A percentile compares a stretch with the other conserved stretches of the same genome.
Evolutionary conservation across 2,329 filamentous ascomycete species (phyloP).

Genomic region (Fusarium sp.): DNA sequence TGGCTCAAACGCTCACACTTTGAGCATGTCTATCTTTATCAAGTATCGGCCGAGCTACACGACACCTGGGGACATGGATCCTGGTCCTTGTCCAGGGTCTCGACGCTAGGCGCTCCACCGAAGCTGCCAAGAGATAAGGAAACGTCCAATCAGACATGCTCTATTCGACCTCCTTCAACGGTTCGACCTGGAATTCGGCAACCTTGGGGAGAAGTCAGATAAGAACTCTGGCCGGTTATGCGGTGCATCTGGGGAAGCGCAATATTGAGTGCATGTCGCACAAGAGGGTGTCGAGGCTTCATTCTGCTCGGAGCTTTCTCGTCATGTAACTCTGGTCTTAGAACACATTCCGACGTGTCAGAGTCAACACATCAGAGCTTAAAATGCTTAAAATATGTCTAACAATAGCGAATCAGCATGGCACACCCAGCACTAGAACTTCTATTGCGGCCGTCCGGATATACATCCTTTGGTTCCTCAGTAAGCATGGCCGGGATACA

Average conservation of each 20-base stretch:
- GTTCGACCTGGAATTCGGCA: slow-evolving; percentile 22
- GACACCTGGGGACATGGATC: slow-evolving; percentile 24
- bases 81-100: slow-evolving; percentile 17
- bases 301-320: not conserved
- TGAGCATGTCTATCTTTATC: not conserved
- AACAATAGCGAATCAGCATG: slow-evolving; percentile 5
- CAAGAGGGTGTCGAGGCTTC: slow-evolving; percentile 19
- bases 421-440: not conserved
- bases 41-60: slow-evolving; percentile 16
- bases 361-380: slow-evolving; percentile 2
- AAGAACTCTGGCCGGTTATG: slow-evolving; percentile 32
- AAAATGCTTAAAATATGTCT: slow-evolving; percentile 10
- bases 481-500: not conserved
- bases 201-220: slow-evolving; percentile 21
- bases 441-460: not conserved
- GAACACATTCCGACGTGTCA: not conserved
- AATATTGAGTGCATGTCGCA: slow-evolving; percentile 10
- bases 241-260: slow-evolving; percentile 34
- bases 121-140: slow-evolving; percentile 45
- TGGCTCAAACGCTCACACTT: not conserved
- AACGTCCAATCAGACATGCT: slow-evolving; percentile 39
- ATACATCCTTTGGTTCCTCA: not conserved
- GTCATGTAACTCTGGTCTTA: slow-evolving; percentile 4
- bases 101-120: slow-evolving; percentile 31
- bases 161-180: slow-evolving; percentile 28